Conservation (phyloP, 192 early-diverging fungal genomes). For the Backusella australiensis region DNA sequence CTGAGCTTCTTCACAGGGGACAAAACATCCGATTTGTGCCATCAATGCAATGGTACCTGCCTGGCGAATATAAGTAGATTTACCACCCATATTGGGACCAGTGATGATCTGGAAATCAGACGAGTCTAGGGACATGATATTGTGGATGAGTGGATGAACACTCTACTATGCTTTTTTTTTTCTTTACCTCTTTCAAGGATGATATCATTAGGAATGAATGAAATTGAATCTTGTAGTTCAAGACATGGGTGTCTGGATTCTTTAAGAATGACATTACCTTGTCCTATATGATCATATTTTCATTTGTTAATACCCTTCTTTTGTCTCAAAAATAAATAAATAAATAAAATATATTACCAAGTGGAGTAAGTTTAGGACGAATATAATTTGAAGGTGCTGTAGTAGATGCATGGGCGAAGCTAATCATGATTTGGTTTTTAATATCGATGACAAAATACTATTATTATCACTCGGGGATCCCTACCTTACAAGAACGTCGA, state of each 20-base stretch:
- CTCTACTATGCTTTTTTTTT: neutral
- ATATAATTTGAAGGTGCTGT: constrained; percentile 83
- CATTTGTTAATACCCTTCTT: neutral
- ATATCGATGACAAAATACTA: neutral
- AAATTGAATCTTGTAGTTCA: constrained; percentile 87
- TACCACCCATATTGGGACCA: constrained; percentile 99
- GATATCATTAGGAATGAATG: constrained; percentile 95
- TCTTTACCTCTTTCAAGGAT: constrained; percentile 59
- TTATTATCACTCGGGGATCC: neutral
- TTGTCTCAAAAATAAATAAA: neutral
- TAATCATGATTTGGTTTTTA: constrained; percentile 19
- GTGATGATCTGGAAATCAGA: constrained; percentile 89
- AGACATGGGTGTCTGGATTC: constrained; percentile 89
- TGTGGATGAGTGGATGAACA: neutral
- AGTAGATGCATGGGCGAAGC: constrained; percentile 83
- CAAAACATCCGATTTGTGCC: constrained; percentile 94
- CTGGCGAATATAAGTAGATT: constrained; percentile 96
- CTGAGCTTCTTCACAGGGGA: constrained; percentile 78
- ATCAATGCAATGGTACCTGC: constrained; percentile 90
- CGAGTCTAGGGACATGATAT: constrained; percentile 31
- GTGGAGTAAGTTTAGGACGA: constrained; percentile 66
- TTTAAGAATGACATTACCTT: constrained; percentile 66
- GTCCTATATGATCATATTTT: constrained; percentile 33
- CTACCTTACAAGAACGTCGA: constrained; percentile 87
- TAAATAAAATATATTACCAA: constrained; percentile 31